Percentiles rank a stretch among this genome's conserved stretches.
phyloP scores from a whole-genome alignment of 768 basidiomycete genomes.

The Phanerochaete carnosa region DNA sequence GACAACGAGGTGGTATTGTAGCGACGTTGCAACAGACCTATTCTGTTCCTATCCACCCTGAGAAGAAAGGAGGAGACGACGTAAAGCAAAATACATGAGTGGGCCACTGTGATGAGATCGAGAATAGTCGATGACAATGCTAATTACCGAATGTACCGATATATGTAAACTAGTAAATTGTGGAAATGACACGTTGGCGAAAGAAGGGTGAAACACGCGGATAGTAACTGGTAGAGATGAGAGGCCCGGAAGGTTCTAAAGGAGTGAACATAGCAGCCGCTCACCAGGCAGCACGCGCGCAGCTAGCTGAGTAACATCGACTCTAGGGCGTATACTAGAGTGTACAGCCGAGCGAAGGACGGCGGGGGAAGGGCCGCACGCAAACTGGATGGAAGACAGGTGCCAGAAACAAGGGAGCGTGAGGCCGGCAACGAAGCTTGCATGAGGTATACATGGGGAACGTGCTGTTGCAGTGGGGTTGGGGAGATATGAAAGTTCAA shows the following conservation, averaged over 20 bases:
- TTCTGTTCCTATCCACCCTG: background rate
- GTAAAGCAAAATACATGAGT: conserved; percentile 1
- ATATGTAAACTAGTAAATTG: background rate
- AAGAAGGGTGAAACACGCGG: background rate
- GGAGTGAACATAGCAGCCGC: background rate
- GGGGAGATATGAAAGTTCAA: background rate
- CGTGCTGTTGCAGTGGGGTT: background rate
- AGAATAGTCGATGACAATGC: background rate
- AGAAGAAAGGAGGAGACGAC: background rate
- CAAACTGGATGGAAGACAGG: background rate
- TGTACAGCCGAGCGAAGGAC: background rate
- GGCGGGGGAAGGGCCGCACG: background rate
- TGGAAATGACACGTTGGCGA: background rate
- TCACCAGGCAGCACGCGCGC: background rate
- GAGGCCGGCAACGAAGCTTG: background rate
- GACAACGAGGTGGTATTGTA: background rate
- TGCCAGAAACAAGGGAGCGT: conserved; percentile 8
- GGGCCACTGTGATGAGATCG: background rate
- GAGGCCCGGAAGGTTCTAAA: background rate
- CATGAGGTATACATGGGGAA: conserved; percentile 10
- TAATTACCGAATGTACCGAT: conserved; percentile 4
- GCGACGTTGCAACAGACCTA: background rate
- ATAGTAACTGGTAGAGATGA: background rate
- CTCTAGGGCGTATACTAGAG: background rate
- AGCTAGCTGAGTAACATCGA: background rate